These are phyloP conservation scores for Solanum paucissectum DNA, from an alignment of 257 asterid species.

Conservation along the genomic window DNA sequence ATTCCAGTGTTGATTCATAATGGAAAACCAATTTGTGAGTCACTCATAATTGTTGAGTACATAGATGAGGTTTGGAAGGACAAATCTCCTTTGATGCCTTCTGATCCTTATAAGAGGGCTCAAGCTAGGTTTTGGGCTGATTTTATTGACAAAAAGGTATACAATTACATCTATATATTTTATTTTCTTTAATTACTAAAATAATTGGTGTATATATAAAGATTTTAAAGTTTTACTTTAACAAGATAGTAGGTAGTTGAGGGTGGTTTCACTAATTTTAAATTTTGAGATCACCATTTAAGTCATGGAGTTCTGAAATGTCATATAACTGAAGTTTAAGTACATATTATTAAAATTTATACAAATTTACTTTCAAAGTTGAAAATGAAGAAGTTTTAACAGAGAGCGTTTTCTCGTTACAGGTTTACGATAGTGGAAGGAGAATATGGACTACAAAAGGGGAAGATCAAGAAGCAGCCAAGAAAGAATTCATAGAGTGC, in stretches of 20 bases:
- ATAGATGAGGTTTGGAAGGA: constrained; percentile 17
- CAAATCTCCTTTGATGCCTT: constrained; percentile 6
- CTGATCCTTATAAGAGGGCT: constrained; percentile 16
- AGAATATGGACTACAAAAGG: constrained; percentile 1
- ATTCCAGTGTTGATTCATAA: constrained; percentile 11
- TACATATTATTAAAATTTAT: no score
- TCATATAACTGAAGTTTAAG: neutral
- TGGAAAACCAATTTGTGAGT: constrained; percentile 14
- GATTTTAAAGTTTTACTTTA: no score
- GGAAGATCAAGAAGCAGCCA: neutral
- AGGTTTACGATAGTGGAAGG: neutral
- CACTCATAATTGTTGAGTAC: constrained; percentile 14
- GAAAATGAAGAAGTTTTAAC: no score
- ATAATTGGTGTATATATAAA: neutral
- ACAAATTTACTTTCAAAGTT: no score
- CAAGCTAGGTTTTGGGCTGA: constrained; percentile 25
- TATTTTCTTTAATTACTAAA: neutral
- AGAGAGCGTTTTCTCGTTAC: neutral
- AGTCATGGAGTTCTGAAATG: no score
- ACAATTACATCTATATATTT: neutral
- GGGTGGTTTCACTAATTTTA: neutral
- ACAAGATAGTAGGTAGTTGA: neutral
- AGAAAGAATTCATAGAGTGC: neutral
- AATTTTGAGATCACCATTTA: neutral
- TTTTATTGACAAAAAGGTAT: constrained; percentile 21